These are phyloP conservation scores for Choiromyces venosus DNA, from an alignment of 495 filamentous ascomycete species.

Conservation along the genomic window DNA sequence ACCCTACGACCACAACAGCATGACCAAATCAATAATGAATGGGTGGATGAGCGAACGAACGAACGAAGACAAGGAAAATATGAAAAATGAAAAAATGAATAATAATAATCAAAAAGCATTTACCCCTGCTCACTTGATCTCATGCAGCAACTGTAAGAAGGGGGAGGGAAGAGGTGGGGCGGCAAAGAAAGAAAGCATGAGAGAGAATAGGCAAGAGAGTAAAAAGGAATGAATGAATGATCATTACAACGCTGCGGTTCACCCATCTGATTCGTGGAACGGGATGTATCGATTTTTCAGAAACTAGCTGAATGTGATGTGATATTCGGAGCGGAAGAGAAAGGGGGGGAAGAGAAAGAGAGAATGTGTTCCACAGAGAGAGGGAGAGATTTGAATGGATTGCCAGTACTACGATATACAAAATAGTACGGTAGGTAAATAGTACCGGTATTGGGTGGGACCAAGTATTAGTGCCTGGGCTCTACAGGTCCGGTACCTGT, in stretches of 20 bases:
- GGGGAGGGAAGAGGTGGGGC: background rate
- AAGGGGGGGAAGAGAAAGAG: background rate
- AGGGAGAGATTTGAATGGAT: background rate
- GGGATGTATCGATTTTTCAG: background rate
- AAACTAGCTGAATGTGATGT: conserved; percentile 3
- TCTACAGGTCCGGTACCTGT: background rate
- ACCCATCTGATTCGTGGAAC: background rate
- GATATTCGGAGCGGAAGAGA: background rate
- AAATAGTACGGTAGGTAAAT: background rate
- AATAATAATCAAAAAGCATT: background rate
- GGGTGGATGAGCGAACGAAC: background rate
- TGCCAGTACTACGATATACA: background rate
- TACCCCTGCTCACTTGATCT: background rate
- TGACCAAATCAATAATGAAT: background rate
- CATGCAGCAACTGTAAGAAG: background rate
- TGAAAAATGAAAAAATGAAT: background rate
- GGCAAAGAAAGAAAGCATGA: background rate
- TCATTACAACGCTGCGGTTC: background rate
- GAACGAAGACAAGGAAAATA: background rate
- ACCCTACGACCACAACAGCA: too few relatives aligned
- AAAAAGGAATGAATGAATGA: background rate
- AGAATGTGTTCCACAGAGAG: background rate
- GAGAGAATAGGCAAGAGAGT: too few relatives aligned
- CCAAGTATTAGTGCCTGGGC: background rate
- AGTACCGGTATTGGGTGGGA: background rate